Conservation (phyloP, 352 stramenopile genomes). For the Blastocystis sp. region DNA sequence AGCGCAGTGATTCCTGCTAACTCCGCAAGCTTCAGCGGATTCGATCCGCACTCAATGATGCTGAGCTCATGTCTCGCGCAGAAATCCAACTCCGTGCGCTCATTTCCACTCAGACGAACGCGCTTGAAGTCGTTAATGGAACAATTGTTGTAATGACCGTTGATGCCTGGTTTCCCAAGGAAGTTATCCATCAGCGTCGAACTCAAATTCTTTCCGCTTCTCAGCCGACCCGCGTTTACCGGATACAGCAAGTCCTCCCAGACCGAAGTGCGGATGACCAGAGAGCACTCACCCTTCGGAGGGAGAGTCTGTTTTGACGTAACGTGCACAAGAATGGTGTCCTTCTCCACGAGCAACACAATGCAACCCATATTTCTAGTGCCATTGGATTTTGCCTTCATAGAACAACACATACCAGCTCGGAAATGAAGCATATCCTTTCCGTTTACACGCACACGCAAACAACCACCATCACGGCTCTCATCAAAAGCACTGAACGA, state of each 20-base stretch:
- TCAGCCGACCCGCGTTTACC: not conserved
- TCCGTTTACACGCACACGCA: not conserved
- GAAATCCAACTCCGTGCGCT: not conserved
- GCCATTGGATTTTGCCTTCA: not conserved
- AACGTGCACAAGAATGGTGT: not conserved
- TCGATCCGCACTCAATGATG: constrained; percentile 11
- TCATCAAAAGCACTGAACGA: not conserved
- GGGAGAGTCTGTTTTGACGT: not conserved
- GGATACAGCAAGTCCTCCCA: not conserved
- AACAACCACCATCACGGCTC: not conserved
- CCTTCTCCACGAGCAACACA: not conserved
- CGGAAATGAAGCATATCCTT: not conserved
- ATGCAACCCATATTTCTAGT: not conserved
- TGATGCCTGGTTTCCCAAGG: not conserved
- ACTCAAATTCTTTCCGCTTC: not conserved
- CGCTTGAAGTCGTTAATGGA: not conserved
- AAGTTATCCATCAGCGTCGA: not conserved
- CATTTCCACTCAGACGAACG: not conserved
- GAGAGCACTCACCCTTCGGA: not conserved
- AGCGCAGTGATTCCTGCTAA: not conserved
- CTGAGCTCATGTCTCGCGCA: not conserved
- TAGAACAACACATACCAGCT: not conserved
- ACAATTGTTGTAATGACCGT: not conserved
- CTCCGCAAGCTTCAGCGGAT: not conserved
- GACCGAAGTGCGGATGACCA: not conserved